A percentile compares a stretch with the other conserved stretches of the same genome.
Evolutionary conservation across 2,329 filamentous ascomycete species (phyloP).

Genomic region (Clarireedia sp.): DNA sequence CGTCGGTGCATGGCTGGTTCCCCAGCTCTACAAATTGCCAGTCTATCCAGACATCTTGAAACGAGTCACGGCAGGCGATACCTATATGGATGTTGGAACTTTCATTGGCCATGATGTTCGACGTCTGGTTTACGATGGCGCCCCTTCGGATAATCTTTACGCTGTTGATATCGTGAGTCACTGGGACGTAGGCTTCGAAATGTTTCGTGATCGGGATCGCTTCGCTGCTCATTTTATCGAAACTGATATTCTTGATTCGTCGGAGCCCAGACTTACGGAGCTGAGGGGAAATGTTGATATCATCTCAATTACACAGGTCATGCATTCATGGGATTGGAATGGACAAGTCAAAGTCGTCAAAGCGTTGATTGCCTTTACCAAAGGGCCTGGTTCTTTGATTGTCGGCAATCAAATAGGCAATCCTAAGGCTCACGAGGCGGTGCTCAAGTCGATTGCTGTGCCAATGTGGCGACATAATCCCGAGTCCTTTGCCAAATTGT

Average conservation of each 20-base stretch:
- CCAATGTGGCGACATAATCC: slow-evolving; percentile 8
- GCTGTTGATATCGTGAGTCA: slow-evolving; percentile 28
- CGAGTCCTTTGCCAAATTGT: slow-evolving; percentile 8
- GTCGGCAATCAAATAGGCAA: slow-evolving; percentile 9
- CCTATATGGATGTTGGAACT: slow-evolving; percentile 26
- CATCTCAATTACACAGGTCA: slow-evolving; percentile 34
- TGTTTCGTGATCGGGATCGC: slow-evolving; percentile 30
- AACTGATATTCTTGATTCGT: slow-evolving; percentile 23
- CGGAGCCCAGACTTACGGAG: slow-evolving; percentile 24
- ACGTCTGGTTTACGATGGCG: slow-evolving; percentile 30
- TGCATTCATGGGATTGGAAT: slow-evolving; percentile 37
- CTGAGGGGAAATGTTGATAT: slow-evolving; percentile 35
- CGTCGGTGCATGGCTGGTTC: slow-evolving; percentile 15
- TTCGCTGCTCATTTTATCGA: slow-evolving; percentile 29
- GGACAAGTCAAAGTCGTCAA: slow-evolving; percentile 24
- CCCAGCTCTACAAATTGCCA: slow-evolving; percentile 9
- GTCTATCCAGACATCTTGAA: slow-evolving; percentile 13
- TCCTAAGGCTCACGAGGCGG: not conserved
- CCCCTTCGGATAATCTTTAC: slow-evolving; percentile 25
- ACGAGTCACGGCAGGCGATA: slow-evolving; percentile 12
- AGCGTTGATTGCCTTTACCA: slow-evolving; percentile 7
- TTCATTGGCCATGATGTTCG: slow-evolving; percentile 34
- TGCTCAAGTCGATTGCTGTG: not conserved
- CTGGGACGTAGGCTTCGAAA: slow-evolving; percentile 31
- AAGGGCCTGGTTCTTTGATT: not conserved